Evolutionary conservation across 202 grass and related monocot species (phyloP), one percentile per base, ranked within the genome.

Genomic region (Carex sylvatica): DNA sequence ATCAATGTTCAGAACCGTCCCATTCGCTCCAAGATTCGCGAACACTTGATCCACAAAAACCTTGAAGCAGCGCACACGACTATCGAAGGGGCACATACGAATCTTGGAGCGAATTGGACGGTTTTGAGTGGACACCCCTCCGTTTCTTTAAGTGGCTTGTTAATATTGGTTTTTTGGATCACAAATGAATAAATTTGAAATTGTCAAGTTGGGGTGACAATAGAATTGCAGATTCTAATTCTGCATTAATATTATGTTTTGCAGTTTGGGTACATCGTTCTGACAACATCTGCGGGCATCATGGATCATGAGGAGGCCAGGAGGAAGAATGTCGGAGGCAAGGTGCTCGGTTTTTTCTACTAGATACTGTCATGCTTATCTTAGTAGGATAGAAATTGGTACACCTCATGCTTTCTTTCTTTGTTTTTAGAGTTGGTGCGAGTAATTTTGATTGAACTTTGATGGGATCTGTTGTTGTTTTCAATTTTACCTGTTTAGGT

Each of bases 281-380:
- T 95, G 78, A 95, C 92, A 0, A 95, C 93, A 13, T 95, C 93
- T 66, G 88, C 86, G 14, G 88, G 93, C 2, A 95, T 95, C 71
- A 95, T 95, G 93, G 90, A 92, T 64, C 93, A 96, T 18, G 90
- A 96, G 65, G 93, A 96, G 30, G 90, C 90, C 18, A 85, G 88
- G 67, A 96, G 93, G 83, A 96, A 96, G 87, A 96, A 93, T 30
- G 93, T 88, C 56, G 90, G 90, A 86, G 93, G 93, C 68, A 93
- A 96, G 20, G 90, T 93, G 47, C 83, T 96, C 36, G 90, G 90
- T 1, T 96, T 92, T 40, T 96, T 96, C 61, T 96, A 96, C 85
- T 96, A 71, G 76, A 51, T 16, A 78, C 18, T 1, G 18, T 78
- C 12, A 68, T 68, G 65, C 14, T 40, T 40, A 40, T 68, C 30